phyloP scores from a whole-genome alignment of 495 filamentous ascomycete species.

The Neurospora discreta region DNA sequence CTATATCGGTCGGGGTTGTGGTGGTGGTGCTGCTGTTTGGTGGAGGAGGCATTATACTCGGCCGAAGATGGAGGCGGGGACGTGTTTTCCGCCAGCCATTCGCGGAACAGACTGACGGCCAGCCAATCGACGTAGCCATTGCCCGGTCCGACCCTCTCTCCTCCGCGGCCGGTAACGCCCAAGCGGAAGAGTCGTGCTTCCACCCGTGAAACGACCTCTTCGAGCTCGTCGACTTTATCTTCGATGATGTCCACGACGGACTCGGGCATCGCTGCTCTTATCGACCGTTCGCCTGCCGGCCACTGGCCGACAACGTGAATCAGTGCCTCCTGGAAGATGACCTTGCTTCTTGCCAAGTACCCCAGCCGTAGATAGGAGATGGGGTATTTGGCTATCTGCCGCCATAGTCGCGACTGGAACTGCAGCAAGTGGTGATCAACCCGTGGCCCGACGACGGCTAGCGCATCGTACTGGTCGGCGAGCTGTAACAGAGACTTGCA shows the following conservation, averaged over 20 bases:
- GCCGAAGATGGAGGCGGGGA: conserved; percentile 44
- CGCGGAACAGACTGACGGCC: conserved; percentile 68
- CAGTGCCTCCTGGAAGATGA: conserved; percentile 81
- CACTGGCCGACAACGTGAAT: conserved; percentile 89
- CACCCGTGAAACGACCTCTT: conserved; percentile 52
- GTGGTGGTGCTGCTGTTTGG: no score
- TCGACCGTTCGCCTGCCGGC: conserved; percentile 66
- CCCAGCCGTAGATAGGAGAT: conserved; percentile 83
- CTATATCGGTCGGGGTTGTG: neutral
- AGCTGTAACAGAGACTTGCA: conserved; percentile 77
- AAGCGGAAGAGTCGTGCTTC: conserved; percentile 74
- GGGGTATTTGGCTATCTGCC: conserved; percentile 90
- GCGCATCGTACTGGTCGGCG: conserved; percentile 85
- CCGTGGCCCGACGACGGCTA: conserved; percentile 76
- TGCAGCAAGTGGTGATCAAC: conserved; percentile 87
- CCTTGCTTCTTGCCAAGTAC: conserved; percentile 69
- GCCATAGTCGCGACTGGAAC: conserved; percentile 80
- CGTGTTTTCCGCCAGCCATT: conserved; percentile 84
- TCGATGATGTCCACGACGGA: conserved; percentile 77
- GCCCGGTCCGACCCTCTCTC: conserved; percentile 66
- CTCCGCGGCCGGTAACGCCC: conserved; percentile 62
- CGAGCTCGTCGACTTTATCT: conserved; percentile 79
- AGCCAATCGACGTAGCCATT: conserved; percentile 83
- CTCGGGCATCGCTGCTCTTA: conserved; percentile 59
- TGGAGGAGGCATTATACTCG: neutral